Conservation (phyloP, 495 filamentous ascomycete genomes). For the Talaromyces ruber region DNA sequence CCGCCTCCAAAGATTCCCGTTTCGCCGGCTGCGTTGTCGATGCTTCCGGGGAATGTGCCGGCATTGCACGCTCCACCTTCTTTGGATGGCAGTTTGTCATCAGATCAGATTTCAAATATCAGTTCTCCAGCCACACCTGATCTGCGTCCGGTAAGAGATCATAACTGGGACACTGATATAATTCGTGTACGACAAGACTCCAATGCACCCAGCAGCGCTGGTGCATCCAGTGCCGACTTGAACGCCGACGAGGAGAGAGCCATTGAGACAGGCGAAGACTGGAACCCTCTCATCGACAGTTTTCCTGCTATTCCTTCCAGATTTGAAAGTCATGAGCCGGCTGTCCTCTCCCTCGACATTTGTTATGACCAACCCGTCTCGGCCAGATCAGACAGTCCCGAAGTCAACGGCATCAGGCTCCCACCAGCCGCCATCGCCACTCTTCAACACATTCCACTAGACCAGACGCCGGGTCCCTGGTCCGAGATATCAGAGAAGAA, state of each 20-base stretch:
- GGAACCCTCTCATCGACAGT: constrained; percentile 28
- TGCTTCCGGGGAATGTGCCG: constrained; percentile 60
- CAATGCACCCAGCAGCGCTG: constrained; percentile 12
- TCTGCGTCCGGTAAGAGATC: constrained; percentile 46
- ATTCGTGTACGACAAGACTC: constrained; percentile 15
- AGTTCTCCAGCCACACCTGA: constrained; percentile 78
- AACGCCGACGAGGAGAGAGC: constrained; percentile 20
- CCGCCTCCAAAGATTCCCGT: constrained; percentile 69
- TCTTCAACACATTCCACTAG: constrained; percentile 62
- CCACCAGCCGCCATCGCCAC: constrained; percentile 71
- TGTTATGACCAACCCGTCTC: not conserved
- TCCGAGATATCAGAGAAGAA: constrained; percentile 38
- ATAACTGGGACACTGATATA: constrained; percentile 29
- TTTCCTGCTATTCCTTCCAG: constrained; percentile 26
- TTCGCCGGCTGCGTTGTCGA: constrained; percentile 61
- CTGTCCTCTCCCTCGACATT: constrained; percentile 5
- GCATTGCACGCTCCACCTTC: constrained; percentile 75
- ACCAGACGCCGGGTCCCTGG: constrained; percentile 37
- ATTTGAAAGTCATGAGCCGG: constrained; percentile 10
- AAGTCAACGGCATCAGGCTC: constrained; percentile 61
- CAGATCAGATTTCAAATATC: constrained; percentile 70
- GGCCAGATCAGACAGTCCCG: constrained; percentile 27
- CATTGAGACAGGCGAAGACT: constrained; percentile 29
- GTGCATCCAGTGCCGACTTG: constrained; percentile 12
- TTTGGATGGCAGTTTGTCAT: constrained; percentile 77